Evolutionary conservation across 2,329 filamentous ascomycete species (phyloP).

Genomic region (Metarhizium anisopliae): DNA sequence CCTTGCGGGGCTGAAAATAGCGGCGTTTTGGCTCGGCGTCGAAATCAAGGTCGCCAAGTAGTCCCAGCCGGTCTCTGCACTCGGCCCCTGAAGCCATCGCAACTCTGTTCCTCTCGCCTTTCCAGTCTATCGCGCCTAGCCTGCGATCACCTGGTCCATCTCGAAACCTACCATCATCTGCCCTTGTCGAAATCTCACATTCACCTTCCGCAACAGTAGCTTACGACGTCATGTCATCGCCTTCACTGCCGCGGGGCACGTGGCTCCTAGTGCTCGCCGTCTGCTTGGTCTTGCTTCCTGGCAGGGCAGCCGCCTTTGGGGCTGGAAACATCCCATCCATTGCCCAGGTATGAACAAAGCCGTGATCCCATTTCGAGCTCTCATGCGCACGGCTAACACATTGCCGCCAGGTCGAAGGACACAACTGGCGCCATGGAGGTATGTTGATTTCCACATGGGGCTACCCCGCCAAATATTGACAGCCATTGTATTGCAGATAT

Average conservation of each 20-base stretch:
- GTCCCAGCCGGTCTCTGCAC: neutral
- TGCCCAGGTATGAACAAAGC: conserved; percentile 27
- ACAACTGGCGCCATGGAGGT: conserved; percentile 64
- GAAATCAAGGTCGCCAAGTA: neutral
- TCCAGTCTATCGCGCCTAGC: too few relatives aligned
- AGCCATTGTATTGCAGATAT: conserved; percentile 46
- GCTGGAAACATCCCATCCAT: conserved; percentile 66
- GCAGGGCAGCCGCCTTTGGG: conserved; percentile 52
- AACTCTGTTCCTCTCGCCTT: too few relatives aligned
- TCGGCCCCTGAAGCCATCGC: neutral
- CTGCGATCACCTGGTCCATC: too few relatives aligned
- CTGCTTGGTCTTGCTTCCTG: conserved; percentile 47
- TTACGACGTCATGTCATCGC: conserved; percentile 35
- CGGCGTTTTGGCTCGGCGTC: neutral
- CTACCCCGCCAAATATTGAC: neutral
- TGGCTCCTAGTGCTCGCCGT: conserved; percentile 44
- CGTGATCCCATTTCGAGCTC: neutral
- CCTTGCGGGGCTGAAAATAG: neutral
- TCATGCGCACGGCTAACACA: neutral
- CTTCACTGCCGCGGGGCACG: conserved; percentile 36
- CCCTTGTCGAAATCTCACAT: too few relatives aligned
- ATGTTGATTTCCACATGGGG: conserved; percentile 8
- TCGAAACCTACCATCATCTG: too few relatives aligned
- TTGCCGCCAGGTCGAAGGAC: conserved; percentile 49
- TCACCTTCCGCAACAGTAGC: neutral